Conservation (phyloP, 164 flowering plant genomes). For the Stephania cephalantha region DNA sequence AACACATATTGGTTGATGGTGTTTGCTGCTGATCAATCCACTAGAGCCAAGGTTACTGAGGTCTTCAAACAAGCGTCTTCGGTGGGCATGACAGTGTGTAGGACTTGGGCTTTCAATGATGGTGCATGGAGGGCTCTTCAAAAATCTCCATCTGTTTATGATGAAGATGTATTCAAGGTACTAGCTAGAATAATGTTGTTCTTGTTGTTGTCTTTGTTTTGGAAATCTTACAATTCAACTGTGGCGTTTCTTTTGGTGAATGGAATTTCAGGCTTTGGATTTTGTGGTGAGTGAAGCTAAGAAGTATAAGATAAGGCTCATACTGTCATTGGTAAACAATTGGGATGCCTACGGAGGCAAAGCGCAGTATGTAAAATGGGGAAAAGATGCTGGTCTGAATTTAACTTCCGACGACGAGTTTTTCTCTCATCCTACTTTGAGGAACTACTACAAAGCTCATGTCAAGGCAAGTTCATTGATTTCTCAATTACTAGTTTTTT, state of each 20-base stretch:
- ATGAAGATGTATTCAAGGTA: constrained; percentile 88
- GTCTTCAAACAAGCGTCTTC: constrained; percentile 78
- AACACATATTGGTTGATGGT: constrained; percentile 96
- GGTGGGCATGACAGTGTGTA: constrained; percentile 75
- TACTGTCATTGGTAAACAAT: constrained; percentile 67
- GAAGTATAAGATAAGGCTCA: constrained; percentile 76
- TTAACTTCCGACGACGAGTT: constrained; percentile 80
- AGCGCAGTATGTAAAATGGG: constrained; percentile 92
- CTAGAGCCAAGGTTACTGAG: constrained; percentile 70
- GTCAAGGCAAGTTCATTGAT: constrained; percentile 46
- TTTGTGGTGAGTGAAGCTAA: constrained; percentile 94
- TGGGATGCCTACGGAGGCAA: constrained; percentile 96
- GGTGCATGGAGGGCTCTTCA: constrained; percentile 95
- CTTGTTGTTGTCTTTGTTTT: not conserved
- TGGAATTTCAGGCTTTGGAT: constrained; percentile 62
- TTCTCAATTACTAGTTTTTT: not conserved
- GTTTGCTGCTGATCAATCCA: constrained; percentile 76
- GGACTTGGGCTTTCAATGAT: constrained; percentile 98
- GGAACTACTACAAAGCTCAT: constrained; percentile 70
- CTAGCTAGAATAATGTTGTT: too few species aligned
- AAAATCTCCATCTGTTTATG: constrained; percentile 80
- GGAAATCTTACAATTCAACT: not conserved
- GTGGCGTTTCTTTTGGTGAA: not conserved
- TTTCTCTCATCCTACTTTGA: constrained; percentile 71
- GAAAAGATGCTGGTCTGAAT: constrained; percentile 75